phyloP scores from a whole-genome alignment of 208 protist species.

The Endotrypanum monterogeii region DNA sequence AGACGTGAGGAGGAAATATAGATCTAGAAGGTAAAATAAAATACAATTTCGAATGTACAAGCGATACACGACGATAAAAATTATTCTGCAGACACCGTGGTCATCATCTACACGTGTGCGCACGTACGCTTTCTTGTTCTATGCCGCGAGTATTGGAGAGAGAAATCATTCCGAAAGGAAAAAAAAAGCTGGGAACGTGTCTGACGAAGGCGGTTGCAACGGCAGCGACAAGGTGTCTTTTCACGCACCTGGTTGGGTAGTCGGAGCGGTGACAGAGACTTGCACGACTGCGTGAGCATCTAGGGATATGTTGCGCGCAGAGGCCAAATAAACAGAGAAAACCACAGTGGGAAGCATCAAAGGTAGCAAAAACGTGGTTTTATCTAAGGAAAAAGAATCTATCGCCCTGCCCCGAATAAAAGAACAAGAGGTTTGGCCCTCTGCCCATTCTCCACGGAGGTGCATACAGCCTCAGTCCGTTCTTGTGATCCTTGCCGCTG shows the following conservation, averaged over 20 bases:
- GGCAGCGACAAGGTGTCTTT: neutral
- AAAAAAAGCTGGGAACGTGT: neutral
- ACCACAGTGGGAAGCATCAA: neutral
- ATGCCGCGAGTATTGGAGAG: neutral
- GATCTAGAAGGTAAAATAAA: neutral
- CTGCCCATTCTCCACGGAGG: neutral
- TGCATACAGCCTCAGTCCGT: neutral
- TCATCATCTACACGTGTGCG: neutral
- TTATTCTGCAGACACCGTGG: neutral
- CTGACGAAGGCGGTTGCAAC: neutral
- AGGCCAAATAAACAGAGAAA: neutral
- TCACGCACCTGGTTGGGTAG: neutral
- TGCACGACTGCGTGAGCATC: neutral
- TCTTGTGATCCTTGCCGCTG: neutral
- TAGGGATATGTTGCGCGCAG: neutral
- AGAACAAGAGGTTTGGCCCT: neutral
- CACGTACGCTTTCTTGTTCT: neutral
- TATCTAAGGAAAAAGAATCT: neutral
- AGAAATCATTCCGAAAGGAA: neutral
- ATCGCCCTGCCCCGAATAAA: neutral
- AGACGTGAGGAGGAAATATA: neutral
- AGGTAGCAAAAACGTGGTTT: neutral
- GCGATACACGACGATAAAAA: neutral
- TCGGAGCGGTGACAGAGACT: neutral
- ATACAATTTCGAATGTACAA: neutral